Conservation (phyloP, 208 protist species). For the Lotmaria passim region DNA sequence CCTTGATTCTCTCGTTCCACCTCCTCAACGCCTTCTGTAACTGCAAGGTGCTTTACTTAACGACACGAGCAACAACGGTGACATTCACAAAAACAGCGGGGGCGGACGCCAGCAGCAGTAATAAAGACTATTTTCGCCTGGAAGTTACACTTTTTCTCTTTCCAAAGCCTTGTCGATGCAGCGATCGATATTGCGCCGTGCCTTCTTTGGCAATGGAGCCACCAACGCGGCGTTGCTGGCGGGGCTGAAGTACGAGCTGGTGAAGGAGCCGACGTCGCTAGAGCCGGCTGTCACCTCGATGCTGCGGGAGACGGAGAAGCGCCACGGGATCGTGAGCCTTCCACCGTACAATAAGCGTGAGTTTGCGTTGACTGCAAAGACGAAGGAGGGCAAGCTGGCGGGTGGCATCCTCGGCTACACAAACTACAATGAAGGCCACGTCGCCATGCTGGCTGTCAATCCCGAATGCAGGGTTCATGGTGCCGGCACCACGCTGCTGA, state of each 20-base stretch:
- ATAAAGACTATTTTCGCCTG: no score
- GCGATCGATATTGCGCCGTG: slow-evolving; percentile 1
- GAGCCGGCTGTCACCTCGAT: background rate
- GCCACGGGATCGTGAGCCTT: slow-evolving; percentile 18
- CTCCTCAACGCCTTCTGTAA: no score
- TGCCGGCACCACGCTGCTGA: slow-evolving; percentile 27
- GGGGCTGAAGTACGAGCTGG: slow-evolving; percentile 9
- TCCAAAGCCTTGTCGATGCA: background rate
- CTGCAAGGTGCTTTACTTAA: no score
- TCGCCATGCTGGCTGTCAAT: slow-evolving; percentile 33
- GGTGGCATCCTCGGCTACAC: slow-evolving; percentile 26
- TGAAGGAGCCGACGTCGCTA: slow-evolving; percentile 3
- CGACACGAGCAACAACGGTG: no score
- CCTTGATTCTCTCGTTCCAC: no score
- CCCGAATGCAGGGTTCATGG: slow-evolving; percentile 23
- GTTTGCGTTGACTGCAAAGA: slow-evolving; percentile 18
- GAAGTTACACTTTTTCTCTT: background rate
- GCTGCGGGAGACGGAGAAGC: slow-evolving; percentile 23
- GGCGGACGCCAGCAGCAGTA: no score
- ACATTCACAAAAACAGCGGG: no score
- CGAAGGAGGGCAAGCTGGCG: slow-evolving; percentile 19
- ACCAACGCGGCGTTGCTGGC: background rate
- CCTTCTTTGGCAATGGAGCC: background rate
- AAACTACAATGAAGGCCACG: slow-evolving; percentile 35
- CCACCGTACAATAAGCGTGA: slow-evolving; percentile 23